Conservation (phyloP, 768 basidiomycete genomes). For the Favolaschia claudopus region DNA sequence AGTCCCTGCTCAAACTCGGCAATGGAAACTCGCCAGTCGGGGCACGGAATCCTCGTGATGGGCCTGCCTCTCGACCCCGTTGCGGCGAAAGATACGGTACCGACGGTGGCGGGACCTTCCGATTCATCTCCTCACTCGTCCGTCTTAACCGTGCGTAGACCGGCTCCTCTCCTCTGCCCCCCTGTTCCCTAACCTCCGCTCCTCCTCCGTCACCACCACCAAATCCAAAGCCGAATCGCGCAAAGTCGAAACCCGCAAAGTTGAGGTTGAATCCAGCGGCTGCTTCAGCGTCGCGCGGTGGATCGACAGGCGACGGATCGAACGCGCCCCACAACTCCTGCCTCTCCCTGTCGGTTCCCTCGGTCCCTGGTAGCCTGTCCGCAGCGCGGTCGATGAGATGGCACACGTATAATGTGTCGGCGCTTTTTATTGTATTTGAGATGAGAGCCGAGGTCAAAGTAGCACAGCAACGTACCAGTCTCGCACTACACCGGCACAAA, state of each 20-base stretch:
- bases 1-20: slow-evolving; percentile 7
- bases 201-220: slow-evolving; percentile 1
- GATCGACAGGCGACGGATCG: slow-evolving; percentile 17
- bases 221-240: slow-evolving; percentile 1
- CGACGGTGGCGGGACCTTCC: slow-evolving; percentile 10
- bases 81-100: not conserved
- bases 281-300: slow-evolving; percentile 23
- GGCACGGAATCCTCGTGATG: slow-evolving; percentile 19
- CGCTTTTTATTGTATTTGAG: not conserved
- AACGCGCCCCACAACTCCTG: slow-evolving; percentile 26
- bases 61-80: not conserved
- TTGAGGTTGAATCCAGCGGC: not conserved
- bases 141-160: slow-evolving; percentile 24
- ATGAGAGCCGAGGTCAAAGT: not conserved
- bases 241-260: slow-evolving; percentile 18
- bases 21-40: slow-evolving; percentile 7
- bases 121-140: slow-evolving; percentile 21
- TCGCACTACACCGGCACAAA: slow-evolving; percentile 24
- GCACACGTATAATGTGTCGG: slow-evolving; percentile 26
- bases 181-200: not conserved
- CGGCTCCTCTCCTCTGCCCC: slow-evolving; percentile 22
- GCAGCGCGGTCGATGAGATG: slow-evolving; percentile 23
- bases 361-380: slow-evolving; percentile 7
- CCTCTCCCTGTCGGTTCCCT: slow-evolving; percentile 8
- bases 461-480: slow-evolving; percentile 11